phyloP scores from a whole-genome alignment of 176 grass and related monocot genomes.

The Lolium multiflorum region DNA sequence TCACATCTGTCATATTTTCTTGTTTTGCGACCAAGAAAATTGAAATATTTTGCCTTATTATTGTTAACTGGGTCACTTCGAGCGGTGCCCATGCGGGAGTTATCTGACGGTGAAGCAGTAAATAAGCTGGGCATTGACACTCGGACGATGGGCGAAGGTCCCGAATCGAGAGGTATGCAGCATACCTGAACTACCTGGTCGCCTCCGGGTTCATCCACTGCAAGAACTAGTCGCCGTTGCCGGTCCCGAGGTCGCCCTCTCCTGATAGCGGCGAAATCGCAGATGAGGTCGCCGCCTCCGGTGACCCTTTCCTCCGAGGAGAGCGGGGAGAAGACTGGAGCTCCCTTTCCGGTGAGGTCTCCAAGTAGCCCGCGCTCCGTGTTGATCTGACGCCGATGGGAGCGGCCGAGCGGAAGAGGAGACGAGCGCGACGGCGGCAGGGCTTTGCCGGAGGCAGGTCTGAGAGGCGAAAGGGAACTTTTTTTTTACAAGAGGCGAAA shows the following conservation, averaged over 20 bases:
- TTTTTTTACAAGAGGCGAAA: too few species aligned
- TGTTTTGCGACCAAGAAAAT: not conserved
- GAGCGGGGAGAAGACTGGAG: not conserved
- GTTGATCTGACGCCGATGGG: not conserved
- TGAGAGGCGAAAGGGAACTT: too few species aligned
- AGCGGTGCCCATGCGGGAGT: too few species aligned
- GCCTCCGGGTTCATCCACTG: not conserved
- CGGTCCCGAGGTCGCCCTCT: not conserved
- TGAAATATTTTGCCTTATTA: not conserved
- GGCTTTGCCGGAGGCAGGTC: not conserved
- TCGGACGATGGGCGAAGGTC: too few species aligned
- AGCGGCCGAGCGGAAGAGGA: not conserved
- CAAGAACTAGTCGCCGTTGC: not conserved
- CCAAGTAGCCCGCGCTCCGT: not conserved
- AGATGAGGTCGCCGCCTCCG: not conserved
- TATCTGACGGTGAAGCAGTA: not conserved
- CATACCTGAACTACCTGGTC: conserved; percentile 1
- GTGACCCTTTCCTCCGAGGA: not conserved
- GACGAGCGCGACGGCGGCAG: not conserved
- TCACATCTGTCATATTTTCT: not conserved
- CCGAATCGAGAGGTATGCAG: not conserved
- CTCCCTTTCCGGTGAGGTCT: not conserved
- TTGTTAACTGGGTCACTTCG: too few species aligned
- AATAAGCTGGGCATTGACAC: not conserved
- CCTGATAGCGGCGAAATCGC: not conserved